Evolutionary conservation across 169 alveolate species (phyloP), one percentile per base, ranked within the genome.

Genomic region (Plasmodium blacklocki): DNA sequence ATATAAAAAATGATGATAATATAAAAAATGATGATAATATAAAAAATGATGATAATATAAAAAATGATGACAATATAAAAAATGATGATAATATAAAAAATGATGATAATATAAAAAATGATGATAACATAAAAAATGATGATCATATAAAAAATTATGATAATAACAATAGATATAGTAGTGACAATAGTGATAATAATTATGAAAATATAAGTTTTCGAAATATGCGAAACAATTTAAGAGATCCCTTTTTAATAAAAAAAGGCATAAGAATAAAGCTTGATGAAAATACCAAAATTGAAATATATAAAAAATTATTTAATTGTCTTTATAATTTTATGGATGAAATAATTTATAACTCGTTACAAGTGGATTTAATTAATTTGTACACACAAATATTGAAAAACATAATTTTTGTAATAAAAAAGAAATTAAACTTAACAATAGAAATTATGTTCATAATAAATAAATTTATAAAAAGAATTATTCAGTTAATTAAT

Each of bases 261-360:
- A 68, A 80, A 26, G 85, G 70, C 12, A 58, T 45, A 29, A 66
- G 58, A 43, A 23, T 50, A 9, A 67, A 14, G 9, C 43, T 80
- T 11, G 43, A 50, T 39, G 32, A 60, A 39, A 64, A 14, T 19
- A 80, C 83, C 0, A 80, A 80, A 56, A 68, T 68, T 15, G 73
- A 23, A 21, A 80, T 80, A 29, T 80, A 67, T 47, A 68, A 71
- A n/a, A 80, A 80, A 58, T 7, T 80, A 64, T 45, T 83, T 21
- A 32, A 83, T 47, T 83, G 74, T 45, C 63, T 83, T n/a, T 29
- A 68, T 29, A 83, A 83, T 72, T 83, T 68, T 39, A 68, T 68
- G 73, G 91, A 83, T 18, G 91, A 83, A 83, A 49, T 67, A 47
- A 54, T 11, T 5, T 68, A 54, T 63, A 83, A 83, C 50, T 68